Evolutionary conservation across 495 filamentous ascomycete species (phyloP).

Genomic region (Penicillium pancosmium): DNA sequence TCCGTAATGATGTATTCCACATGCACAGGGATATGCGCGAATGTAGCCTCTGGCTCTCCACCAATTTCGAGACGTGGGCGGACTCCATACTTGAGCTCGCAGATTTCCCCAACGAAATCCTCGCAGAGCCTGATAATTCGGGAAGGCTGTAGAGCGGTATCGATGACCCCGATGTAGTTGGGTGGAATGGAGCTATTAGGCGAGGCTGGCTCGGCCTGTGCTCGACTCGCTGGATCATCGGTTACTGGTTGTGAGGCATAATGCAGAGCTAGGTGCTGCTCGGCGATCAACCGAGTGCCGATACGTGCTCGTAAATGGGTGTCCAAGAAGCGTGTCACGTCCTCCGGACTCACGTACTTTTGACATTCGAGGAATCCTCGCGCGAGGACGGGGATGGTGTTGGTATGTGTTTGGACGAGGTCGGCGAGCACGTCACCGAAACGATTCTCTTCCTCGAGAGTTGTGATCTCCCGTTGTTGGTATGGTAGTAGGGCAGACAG

Average conservation of each 20-base stretch:
- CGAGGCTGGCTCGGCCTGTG: constrained; percentile 2
- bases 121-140: constrained; percentile 79
- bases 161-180: constrained; percentile 94
- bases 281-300: constrained; percentile 89
- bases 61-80: constrained; percentile 80
- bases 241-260: constrained; percentile 74
- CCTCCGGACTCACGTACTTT: constrained; percentile 75
- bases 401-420: constrained; percentile 87
- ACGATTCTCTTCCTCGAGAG: constrained; percentile 80
- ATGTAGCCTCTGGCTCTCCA: constrained; percentile 76
- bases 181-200: constrained; percentile 54
- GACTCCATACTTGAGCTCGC: constrained; percentile 93
- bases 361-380: constrained; percentile 89
- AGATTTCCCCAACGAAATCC: constrained; percentile 90
- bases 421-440: constrained; percentile 93
- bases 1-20: constrained; percentile 97
- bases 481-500: constrained; percentile 86
- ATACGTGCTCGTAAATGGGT: constrained; percentile 93
- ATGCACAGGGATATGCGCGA: constrained; percentile 93
- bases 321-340: constrained; percentile 90
- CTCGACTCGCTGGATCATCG: constrained; percentile 30
- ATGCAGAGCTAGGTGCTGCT: constrained; percentile 95
- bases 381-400: constrained; percentile 92
- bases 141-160: constrained; percentile 85
- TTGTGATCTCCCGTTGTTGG: constrained; percentile 74